These are phyloP conservation scores for Alternaria arbusti DNA, from an alignment of 2,329 filamentous ascomycete species.

Conservation along the genomic window DNA sequence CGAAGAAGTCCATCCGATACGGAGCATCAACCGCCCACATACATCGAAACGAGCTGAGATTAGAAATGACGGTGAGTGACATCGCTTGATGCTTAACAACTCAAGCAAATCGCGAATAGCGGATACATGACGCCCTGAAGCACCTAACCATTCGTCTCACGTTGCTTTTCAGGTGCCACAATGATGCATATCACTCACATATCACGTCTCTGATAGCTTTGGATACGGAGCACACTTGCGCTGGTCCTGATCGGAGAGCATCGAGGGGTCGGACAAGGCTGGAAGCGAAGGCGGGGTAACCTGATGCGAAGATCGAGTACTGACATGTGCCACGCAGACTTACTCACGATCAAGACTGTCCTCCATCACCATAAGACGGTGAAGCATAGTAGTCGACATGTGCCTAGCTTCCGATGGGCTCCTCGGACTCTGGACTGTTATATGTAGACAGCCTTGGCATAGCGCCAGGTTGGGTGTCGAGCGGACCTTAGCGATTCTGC, in stretches of 20 bases:
- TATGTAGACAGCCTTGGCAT: constrained; percentile 13
- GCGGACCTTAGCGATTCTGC: constrained; percentile 41
- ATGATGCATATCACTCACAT: not conserved
- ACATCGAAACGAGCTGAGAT: not conserved
- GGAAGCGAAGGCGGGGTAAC: constrained; percentile 10
- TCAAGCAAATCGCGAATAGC: not conserved
- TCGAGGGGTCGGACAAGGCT: constrained; percentile 7
- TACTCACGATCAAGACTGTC: not conserved
- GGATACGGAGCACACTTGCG: not conserved
- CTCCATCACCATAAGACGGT: constrained; percentile 1
- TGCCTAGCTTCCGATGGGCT: constrained; percentile 1
- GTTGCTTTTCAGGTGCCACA: not conserved
- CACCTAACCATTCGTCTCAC: not conserved
- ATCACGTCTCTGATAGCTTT: not conserved
- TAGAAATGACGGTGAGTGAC: not conserved
- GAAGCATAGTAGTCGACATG: not conserved
- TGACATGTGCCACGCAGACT: constrained; percentile 1
- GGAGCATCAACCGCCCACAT: not conserved
- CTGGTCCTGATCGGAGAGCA: not conserved
- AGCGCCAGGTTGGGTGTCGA: constrained; percentile 23
- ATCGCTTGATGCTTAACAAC: not conserved
- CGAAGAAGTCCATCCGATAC: not conserved
- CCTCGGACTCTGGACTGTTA: not conserved
- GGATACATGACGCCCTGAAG: not conserved
- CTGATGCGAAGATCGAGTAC: not conserved